These are phyloP conservation scores for Alternaria conjuncta DNA, from an alignment of 2,329 filamentous ascomycete genomes.

Conservation along the genomic window DNA sequence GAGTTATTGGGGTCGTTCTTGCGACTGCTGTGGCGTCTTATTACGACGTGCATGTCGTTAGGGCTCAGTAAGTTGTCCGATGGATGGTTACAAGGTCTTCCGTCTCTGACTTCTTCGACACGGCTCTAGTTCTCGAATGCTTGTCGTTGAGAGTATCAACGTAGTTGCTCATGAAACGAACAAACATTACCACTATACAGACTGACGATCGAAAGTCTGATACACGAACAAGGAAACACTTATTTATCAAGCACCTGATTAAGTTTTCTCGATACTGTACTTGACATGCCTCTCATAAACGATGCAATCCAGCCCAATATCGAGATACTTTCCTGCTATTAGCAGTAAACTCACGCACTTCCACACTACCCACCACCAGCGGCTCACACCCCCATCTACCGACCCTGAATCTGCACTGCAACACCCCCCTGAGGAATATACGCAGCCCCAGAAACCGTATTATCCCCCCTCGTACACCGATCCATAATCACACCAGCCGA, in stretches of 20 bases:
- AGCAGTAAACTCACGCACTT: no score
- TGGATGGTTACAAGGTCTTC: background rate
- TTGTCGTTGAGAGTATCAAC: background rate
- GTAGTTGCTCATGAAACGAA: background rate
- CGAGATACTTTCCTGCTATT: background rate
- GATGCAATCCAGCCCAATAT: background rate
- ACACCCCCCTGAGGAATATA: constrained; percentile 4
- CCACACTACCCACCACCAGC: background rate
- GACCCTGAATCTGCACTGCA: constrained; percentile 1
- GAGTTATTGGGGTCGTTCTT: background rate
- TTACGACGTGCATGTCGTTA: background rate
- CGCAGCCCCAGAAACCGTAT: constrained; percentile 7
- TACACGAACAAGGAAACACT: background rate
- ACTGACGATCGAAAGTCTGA: background rate
- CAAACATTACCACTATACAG: background rate
- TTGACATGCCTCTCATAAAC: background rate
- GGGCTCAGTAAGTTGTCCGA: background rate
- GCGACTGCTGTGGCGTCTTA: background rate
- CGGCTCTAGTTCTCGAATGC: background rate
- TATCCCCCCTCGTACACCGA: constrained; percentile 7
- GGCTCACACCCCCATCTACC: background rate
- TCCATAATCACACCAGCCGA: constrained; percentile 12
- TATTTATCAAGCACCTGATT: background rate
- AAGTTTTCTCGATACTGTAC: background rate
- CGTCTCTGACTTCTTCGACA: background rate